Base-by-base conservation (phyloP, 2,329 filamentous ascomycete species). In the Purpureocillium takamizusanense region DNA sequence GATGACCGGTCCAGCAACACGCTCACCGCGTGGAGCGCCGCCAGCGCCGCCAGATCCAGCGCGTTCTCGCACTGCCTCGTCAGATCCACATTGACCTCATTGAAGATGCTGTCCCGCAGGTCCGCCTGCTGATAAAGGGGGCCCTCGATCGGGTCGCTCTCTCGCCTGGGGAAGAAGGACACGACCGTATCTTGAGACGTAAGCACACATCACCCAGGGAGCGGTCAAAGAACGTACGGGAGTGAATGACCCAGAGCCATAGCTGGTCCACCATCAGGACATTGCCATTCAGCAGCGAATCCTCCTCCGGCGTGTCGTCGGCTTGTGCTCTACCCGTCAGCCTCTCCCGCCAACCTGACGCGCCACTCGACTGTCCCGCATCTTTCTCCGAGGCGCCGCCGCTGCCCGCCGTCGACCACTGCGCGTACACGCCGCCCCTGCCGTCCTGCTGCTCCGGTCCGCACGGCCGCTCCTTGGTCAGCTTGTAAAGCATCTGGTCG, bases 201-300 rank as follows among this genome's bases (percentile, higher is more conserved):
- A 18, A 51, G 45, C 21, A 7, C n/a, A 3, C 2, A 8, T 14
- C 35, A 10, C 14, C 12, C 13, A 16, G 4, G 1, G 9, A 2
- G n/a, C n/a, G 2, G n/a, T n/a, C n/a, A 27, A 17, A 13, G 13
- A 16, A 56, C 68, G 56, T 51, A 74, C 70, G 68, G 13, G 61
- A 69, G 39, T 74, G 65, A n/a, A 76, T 62, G 0, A 65, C 67
- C 72, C 72, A 76, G 0, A 81, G 52, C 78, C 78, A 82, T 1
- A 82, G 53, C 48, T 82, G 77, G 41, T 82, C 78, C 0, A 82
- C 73, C 74, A 82, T 81, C n/a, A 82, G 53, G 3, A 76, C 65
- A 30, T 80, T 79, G 0, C 76, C 73, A 18, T 75, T 66, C 2
- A 69, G 51, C 2, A 73, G 54, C 9, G 61, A 57, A 3, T 61